These are phyloP conservation scores for Mesembryanthemum crystallinum DNA, from an alignment of 148 eudicot genomes.

Conservation along the genomic window DNA sequence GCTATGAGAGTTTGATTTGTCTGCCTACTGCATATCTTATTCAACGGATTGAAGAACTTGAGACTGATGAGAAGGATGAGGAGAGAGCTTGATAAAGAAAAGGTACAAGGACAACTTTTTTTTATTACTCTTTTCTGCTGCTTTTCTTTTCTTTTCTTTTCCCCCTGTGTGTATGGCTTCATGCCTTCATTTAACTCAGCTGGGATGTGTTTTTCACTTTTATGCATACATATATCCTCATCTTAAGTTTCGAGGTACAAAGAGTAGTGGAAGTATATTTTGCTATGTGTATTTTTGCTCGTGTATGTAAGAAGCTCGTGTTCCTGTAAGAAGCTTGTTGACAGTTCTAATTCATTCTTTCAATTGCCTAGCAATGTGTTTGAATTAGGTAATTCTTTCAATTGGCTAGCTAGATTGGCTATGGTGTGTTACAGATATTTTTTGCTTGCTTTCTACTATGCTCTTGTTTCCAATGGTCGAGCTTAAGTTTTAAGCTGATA, in stretches of 20 bases:
- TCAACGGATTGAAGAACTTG: slow-evolving; percentile 78
- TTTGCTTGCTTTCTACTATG: not conserved
- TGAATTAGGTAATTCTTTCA: too few species aligned
- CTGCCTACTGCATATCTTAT: slow-evolving; percentile 16
- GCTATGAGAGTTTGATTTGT: slow-evolving; percentile 18
- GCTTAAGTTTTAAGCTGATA: not conserved
- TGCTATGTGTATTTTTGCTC: not conserved
- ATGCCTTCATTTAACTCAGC: not conserved
- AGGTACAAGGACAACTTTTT: slow-evolving; percentile 50
- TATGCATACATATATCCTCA: not conserved
- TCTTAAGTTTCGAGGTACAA: not conserved
- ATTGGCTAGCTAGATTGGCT: too few species aligned
- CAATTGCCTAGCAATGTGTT: too few species aligned
- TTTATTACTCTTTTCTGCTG: not conserved
- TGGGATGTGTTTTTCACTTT: not conserved
- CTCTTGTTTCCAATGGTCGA: not conserved
- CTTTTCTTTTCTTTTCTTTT: not conserved
- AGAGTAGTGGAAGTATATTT: not conserved
- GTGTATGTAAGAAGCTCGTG: too few species aligned
- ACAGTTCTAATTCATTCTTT: too few species aligned
- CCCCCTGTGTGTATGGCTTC: not conserved
- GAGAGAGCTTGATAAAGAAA: slow-evolving; percentile 80
- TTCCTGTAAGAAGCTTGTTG: too few species aligned
- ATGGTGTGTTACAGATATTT: too few species aligned
- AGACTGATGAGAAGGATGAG: slow-evolving; percentile 55